Percentiles rank a stretch among this genome's conserved stretches.
phyloP scores from a whole-genome alignment of 192 early-diverging fungal species.

The Cetraspora pellucida region DNA sequence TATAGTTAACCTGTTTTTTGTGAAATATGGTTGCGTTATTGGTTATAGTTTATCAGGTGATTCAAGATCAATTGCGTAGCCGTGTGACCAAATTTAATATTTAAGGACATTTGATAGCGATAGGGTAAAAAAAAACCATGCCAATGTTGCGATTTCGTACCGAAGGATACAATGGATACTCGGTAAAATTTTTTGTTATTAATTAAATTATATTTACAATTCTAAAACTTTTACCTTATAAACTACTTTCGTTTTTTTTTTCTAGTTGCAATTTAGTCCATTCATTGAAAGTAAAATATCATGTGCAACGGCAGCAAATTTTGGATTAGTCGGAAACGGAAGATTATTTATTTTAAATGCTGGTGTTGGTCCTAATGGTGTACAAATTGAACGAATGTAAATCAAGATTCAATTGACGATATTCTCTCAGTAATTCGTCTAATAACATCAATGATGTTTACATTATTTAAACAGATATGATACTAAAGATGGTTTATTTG shows the following conservation, averaged over 20 bases:
- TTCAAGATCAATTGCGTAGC: too few relatives aligned
- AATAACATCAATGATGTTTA: neutral
- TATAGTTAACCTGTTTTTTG: too few relatives aligned
- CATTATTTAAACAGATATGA: slow-evolving; percentile 68
- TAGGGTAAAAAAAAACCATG: too few relatives aligned
- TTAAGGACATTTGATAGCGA: too few relatives aligned
- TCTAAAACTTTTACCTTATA: neutral
- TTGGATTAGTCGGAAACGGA: slow-evolving; percentile 97
- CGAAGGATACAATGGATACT: slow-evolving; percentile 85
- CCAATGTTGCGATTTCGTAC: slow-evolving; percentile 53
- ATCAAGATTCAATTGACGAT: slow-evolving; percentile 8
- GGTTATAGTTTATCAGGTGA: too few relatives aligned
- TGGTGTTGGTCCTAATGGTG: slow-evolving; percentile 46
- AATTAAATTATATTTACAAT: neutral
- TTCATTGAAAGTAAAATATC: slow-evolving; percentile 91
- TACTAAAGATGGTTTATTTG: slow-evolving; percentile 96
- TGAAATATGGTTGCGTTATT: too few relatives aligned
- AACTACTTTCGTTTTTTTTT: neutral
- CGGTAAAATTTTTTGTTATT: slow-evolving; percentile 52
- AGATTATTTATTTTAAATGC: slow-evolving; percentile 75
- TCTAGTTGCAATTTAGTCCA: slow-evolving; percentile 87
- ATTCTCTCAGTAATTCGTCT: neutral
- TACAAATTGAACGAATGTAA: slow-evolving; percentile 66
- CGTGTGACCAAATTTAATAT: too few relatives aligned
- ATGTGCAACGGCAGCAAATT: slow-evolving; percentile 88